phyloP scores from a whole-genome alignment of 345 rosid species.

The Salix suchowensis region DNA sequence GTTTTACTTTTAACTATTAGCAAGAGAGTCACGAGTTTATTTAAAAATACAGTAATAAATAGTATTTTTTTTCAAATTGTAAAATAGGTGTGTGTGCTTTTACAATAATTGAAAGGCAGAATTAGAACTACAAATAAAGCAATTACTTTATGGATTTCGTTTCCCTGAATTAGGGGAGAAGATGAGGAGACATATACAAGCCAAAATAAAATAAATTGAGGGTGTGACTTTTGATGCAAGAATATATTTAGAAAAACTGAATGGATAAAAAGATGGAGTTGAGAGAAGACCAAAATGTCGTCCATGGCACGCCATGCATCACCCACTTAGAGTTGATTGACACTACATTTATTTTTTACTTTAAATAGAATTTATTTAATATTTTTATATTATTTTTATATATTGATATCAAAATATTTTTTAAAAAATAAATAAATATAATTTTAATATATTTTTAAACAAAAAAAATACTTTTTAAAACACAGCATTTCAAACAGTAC shows the following conservation, averaged over 20 bases:
- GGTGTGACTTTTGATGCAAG: slow-evolving; percentile 31
- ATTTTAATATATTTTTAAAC: neutral
- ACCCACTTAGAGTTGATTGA: neutral
- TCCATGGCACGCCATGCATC: slow-evolving; percentile 37
- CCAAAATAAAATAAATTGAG: too few relatives aligned
- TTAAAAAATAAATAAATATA: too few relatives aligned
- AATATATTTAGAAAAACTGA: neutral
- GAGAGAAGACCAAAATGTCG: slow-evolving; percentile 21
- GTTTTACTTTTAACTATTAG: too few relatives aligned
- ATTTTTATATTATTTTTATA: too few relatives aligned
- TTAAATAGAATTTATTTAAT: too few relatives aligned
- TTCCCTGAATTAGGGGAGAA: slow-evolving; percentile 3
- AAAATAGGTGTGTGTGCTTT: neutral
- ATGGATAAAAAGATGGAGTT: neutral
- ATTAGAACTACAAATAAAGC: neutral
- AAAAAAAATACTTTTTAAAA: too few relatives aligned
- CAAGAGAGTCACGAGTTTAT: too few relatives aligned
- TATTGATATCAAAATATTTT: too few relatives aligned
- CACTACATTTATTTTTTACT: too few relatives aligned
- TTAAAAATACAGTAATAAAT: too few relatives aligned
- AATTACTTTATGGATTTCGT: neutral
- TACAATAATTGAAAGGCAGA: neutral
- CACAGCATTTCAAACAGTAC: too few relatives aligned
- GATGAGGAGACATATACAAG: neutral
- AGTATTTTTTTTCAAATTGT: too few relatives aligned